Evolutionary conservation across 495 filamentous ascomycete genomes (phyloP).

Genomic region (Penicillium coprophilum): DNA sequence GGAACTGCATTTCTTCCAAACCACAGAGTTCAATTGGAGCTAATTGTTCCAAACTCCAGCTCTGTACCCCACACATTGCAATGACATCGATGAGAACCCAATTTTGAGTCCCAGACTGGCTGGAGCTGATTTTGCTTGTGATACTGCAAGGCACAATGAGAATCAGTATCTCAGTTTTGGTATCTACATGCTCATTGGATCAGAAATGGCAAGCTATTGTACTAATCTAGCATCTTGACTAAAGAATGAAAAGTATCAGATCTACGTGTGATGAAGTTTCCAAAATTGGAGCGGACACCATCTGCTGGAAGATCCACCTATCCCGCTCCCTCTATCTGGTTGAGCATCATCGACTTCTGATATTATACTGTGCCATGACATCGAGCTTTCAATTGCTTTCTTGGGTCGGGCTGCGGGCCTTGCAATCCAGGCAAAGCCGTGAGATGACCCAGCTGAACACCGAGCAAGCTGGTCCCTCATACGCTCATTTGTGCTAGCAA

Average conservation of each 20-base stretch:
- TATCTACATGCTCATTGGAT: neutral
- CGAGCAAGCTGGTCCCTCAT: neutral
- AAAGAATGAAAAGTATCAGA: neutral
- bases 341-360: slow-evolving; percentile 31
- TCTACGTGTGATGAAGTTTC: slow-evolving; percentile 9
- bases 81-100: slow-evolving; percentile 10
- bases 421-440: slow-evolving; percentile 7
- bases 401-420: slow-evolving; percentile 16
- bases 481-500: neutral
- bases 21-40: neutral
- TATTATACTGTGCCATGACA: slow-evolving; percentile 11
- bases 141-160: neutral
- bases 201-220: neutral
- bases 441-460: slow-evolving; percentile 7
- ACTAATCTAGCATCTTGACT: neutral
- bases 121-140: neutral
- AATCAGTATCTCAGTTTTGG: too few species aligned
- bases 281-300: slow-evolving; percentile 17
- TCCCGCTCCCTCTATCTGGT: slow-evolving; percentile 1
- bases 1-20: neutral
- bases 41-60: neutral
- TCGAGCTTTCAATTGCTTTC: slow-evolving; percentile 5
- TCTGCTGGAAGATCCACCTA: slow-evolving; percentile 17
- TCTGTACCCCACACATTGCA: slow-evolving; percentile 4
- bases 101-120: neutral